phyloP scores from a whole-genome alignment of 495 filamentous ascomycete species.

The Oleoguttula mirabilis region DNA sequence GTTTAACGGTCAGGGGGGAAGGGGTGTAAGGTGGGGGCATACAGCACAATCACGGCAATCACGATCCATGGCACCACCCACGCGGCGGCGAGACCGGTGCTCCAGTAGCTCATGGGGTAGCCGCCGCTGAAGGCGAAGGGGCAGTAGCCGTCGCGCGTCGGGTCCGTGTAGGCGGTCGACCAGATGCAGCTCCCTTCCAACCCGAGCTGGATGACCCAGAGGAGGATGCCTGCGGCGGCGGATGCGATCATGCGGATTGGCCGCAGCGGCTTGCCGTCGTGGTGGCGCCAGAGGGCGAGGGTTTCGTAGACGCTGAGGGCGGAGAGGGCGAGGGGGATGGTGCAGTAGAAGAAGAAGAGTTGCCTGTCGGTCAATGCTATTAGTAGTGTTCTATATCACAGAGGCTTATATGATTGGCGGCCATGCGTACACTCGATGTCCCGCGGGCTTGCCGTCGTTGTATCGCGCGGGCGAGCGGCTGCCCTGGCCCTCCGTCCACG shows the following conservation, averaged over 20 bases:
- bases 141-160: not conserved
- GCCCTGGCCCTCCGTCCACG: not conserved
- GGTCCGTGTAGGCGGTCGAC: too few species aligned
- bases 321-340: constrained; percentile 1
- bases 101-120: not conserved
- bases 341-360: constrained; percentile 7
- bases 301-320: not conserved
- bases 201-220: constrained; percentile 6
- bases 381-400: not conserved
- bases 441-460: not conserved
- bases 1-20: too few species aligned
- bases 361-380: not conserved
- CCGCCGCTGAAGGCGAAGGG: not conserved
- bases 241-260: not conserved
- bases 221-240: not conserved
- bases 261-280: not conserved
- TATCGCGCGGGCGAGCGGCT: not conserved
- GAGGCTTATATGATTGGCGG: not conserved
- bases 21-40: not conserved
- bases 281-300: not conserved
- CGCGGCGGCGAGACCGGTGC: not conserved
- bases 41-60: constrained; percentile 1
- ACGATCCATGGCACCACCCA: not conserved
- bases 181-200: constrained; percentile 1
- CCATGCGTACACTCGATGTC: not conserved